Evolutionary conservation across 2,329 filamentous ascomycete species (phyloP), one percentile per base, ranked within the genome.

Genomic region (Curvularia lunata): DNA sequence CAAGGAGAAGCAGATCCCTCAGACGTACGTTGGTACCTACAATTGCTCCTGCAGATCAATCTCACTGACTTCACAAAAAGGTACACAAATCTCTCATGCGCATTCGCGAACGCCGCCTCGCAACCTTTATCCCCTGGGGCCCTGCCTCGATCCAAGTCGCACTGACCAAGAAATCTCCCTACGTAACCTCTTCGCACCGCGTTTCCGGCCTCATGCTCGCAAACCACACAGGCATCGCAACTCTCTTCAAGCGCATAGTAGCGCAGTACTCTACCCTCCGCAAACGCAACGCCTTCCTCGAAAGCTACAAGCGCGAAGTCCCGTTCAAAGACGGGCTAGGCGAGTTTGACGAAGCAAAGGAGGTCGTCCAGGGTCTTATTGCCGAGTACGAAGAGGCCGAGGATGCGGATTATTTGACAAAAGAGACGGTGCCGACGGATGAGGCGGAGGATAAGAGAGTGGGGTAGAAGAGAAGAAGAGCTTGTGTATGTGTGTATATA

Each of bases 1-100:
- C 95, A 98, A 82, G 95, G 95, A 71, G 95, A 99, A 77, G 95
- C 96, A 38, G 96, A 99, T 75, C 94, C 95, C 8, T 98, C 94
- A 3, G 96, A 99, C 78, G 91, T 85, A 71, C 66, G 78, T 61
- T 28, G n/a, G 27, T 16, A 16, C 2, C 9, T 9, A 3, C 12
- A 13, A 25, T 18, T 37, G 9, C 40, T 13, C 19, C 1, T 32
- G 1, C 3, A 25, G 6, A 43, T 10, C 7, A 13, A 52, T 27
- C 16, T 2, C 25, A 21, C 41, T 45, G 18, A 21, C 63, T 70
- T 45, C 70, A 6, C 12, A 4, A 41, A 16, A 56, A 84, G 82
- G 86, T 99, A 55, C 95, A 99, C 83, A 99, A 99, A 85, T 98
- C 94, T 64, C 83, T 99, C 56, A 86, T 99, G 57, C 91, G 95